These are phyloP conservation scores for Neospermospora avenae DNA, from an alignment of 2,329 filamentous ascomycete genomes.

Conservation along the genomic window DNA sequence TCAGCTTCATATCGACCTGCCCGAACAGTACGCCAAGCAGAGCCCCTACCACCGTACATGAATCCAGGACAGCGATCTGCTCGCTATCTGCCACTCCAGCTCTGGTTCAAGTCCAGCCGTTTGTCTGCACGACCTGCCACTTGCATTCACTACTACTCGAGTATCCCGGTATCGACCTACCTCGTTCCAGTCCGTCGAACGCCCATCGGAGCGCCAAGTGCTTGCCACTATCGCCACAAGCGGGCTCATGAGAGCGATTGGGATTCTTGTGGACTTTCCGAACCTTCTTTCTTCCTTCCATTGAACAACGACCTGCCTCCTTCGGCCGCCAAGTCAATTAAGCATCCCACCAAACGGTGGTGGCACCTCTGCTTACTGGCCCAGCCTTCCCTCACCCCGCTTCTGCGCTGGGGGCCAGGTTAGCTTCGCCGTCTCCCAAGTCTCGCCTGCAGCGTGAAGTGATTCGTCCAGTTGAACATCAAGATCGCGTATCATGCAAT, in stretches of 20 bases:
- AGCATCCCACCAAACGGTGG: conserved; percentile 3
- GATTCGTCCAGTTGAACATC: not conserved
- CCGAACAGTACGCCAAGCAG: not conserved
- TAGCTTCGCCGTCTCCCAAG: not conserved
- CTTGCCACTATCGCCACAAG: not conserved
- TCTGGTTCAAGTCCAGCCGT: not conserved
- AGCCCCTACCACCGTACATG: not conserved
- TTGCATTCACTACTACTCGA: not conserved
- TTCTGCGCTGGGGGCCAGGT: not conserved
- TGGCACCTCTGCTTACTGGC: conserved; percentile 3
- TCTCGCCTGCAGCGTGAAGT: not conserved
- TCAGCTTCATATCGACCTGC: not conserved
- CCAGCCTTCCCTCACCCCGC: not conserved
- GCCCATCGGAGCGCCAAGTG: not conserved
- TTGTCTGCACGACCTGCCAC: not conserved
- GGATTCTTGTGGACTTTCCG: not conserved
- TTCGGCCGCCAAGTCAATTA: not conserved
- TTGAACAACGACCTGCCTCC: not conserved
- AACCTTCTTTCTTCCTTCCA: not conserved
- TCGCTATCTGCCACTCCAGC: not conserved
- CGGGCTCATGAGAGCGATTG: not conserved
- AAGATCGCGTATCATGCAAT: not conserved
- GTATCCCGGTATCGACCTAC: not conserved
- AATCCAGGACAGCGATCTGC: conserved; percentile 1
- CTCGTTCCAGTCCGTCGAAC: not conserved